Conservation (phyloP, 805 yeast genomes). For the Cyberlindnera maclurae region DNA sequence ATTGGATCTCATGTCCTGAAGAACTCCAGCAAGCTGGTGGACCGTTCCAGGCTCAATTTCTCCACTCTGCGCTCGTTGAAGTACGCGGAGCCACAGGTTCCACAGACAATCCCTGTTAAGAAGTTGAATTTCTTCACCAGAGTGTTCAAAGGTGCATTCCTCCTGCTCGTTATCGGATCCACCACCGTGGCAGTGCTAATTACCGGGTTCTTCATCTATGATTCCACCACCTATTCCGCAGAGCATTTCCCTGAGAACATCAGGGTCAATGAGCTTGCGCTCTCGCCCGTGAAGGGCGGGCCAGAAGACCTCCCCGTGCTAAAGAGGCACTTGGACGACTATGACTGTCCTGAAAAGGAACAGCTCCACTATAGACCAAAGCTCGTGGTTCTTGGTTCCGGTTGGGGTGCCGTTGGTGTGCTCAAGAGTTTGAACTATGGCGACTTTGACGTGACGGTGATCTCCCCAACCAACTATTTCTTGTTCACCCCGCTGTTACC, state of each 20-base stretch:
- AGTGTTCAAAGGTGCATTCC: conserved; percentile 26
- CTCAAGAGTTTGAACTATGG: conserved; percentile 44
- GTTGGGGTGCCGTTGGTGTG: conserved; percentile 65
- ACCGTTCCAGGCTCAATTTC: not conserved
- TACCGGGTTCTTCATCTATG: conserved; percentile 52
- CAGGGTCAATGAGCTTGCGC: conserved; percentile 43
- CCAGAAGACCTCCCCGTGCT: conserved; percentile 65
- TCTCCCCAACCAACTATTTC: conserved; percentile 65
- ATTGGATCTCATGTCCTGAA: too few relatives aligned
- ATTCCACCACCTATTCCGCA: conserved; percentile 54
- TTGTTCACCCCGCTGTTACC: conserved; percentile 65
- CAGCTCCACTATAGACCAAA: conserved; percentile 42
- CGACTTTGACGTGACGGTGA: conserved; percentile 57
- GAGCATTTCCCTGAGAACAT: conserved; percentile 35
- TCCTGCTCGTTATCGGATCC: conserved; percentile 37
- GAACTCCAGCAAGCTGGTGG: too few relatives aligned
- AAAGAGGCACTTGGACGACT: conserved; percentile 48
- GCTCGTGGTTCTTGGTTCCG: conserved; percentile 57
- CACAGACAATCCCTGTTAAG: conserved; percentile 19
- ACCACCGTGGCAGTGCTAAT: conserved; percentile 35
- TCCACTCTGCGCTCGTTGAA: not conserved
- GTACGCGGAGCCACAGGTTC: conserved; percentile 6
- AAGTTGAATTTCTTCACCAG: conserved; percentile 26
- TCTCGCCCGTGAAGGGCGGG: conserved; percentile 54
- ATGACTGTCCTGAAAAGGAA: conserved; percentile 43